Percentiles rank a stretch among this genome's conserved stretches.
Conservation (phyloP, 306 rosid species). For the Inga laurina region DNA sequence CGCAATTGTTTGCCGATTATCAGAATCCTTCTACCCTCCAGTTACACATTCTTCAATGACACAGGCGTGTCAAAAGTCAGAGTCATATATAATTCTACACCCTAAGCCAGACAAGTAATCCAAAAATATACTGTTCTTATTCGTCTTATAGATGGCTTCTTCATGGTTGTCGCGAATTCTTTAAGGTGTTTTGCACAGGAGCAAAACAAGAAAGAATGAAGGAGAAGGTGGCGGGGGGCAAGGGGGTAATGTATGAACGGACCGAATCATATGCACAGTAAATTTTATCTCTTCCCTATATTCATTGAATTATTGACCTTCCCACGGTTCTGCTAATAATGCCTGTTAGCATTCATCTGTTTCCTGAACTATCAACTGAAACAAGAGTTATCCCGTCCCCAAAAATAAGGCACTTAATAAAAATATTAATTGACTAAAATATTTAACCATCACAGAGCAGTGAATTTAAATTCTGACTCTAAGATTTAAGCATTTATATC, state of each 20-base stretch:
- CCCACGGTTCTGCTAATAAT: background rate
- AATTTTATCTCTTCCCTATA: background rate
- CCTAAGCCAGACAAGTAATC: slow-evolving; percentile 11
- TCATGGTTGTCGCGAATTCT: background rate
- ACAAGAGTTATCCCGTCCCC: background rate
- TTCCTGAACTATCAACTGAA: slow-evolving; percentile 18
- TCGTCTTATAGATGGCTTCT: background rate
- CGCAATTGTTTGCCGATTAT: slow-evolving; percentile 7
- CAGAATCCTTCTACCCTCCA: background rate
- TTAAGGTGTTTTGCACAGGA: background rate
- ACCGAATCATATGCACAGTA: background rate
- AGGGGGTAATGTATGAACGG: background rate
- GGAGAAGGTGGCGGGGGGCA: background rate
- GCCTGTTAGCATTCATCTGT: background rate
- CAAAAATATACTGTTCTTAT: background rate
- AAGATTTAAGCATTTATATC: background rate
- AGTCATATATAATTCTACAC: background rate
- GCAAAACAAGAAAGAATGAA: background rate
- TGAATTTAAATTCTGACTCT: background rate
- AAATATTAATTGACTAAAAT: background rate
- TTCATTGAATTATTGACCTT: background rate
- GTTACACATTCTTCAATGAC: background rate
- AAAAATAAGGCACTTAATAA: background rate
- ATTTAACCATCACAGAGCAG: background rate
- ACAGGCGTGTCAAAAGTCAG: background rate